These are phyloP conservation scores for Dryas drummondii DNA, from an alignment of 306 rosid species.

Conservation along the genomic window DNA sequence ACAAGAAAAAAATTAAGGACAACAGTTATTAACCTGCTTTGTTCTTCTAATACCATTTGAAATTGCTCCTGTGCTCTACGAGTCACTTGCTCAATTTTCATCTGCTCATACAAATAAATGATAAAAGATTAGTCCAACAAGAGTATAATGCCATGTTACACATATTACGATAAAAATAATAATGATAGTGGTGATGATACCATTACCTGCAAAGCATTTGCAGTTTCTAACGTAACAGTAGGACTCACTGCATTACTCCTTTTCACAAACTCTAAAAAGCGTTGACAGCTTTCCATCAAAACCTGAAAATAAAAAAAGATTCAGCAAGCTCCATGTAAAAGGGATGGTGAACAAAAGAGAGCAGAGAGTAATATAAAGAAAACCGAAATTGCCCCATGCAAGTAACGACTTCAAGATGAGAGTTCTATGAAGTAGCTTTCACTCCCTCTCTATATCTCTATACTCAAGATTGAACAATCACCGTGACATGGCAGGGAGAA, in stretches of 20 bases:
- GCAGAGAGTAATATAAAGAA: neutral
- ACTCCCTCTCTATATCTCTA: constrained; percentile 6
- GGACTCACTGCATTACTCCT: constrained; percentile 97
- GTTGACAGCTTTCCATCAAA: constrained; percentile 77
- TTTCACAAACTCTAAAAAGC: constrained; percentile 76
- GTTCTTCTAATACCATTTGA: constrained; percentile 88
- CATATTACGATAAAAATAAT: constrained; percentile 3
- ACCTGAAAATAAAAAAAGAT: constrained; percentile 46
- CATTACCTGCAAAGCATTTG: constrained; percentile 92
- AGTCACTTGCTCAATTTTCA: constrained; percentile 86
- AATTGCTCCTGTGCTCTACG: constrained; percentile 97
- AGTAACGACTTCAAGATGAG: neutral
- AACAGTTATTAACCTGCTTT: constrained; percentile 61
- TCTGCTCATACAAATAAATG: constrained; percentile 45
- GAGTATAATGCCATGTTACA: neutral
- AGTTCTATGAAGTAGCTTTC: neutral
- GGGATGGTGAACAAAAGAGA: neutral
- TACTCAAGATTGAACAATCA: constrained; percentile 36
- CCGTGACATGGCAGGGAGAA: constrained; percentile 96
- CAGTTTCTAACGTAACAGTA: constrained; percentile 85
- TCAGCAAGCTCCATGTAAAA: constrained; percentile 13
- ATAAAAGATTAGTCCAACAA: constrained; percentile 17
- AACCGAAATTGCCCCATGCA: neutral
- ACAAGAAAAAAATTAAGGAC: constrained; percentile 7
- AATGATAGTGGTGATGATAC: constrained; percentile 3